Evolutionary conservation across 2,329 filamentous ascomycete genomes (phyloP).

Genomic region (Sporothrix pallida): DNA sequence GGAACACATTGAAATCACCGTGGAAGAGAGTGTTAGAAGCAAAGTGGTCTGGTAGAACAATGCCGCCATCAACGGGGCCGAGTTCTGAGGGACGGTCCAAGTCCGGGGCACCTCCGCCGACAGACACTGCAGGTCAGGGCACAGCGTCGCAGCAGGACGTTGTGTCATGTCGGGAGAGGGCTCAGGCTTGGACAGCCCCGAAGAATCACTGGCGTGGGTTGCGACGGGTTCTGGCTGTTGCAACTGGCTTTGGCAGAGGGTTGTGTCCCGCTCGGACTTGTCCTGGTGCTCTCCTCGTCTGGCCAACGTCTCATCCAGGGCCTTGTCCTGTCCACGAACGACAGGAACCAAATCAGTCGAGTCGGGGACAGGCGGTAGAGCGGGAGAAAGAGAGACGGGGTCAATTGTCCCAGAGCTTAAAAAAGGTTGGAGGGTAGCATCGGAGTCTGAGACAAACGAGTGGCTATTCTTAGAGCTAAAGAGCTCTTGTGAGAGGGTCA

Average conservation of each 20-base stretch:
- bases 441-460: constrained; percentile 42
- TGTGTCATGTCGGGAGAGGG: constrained; percentile 90
- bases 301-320: not conserved
- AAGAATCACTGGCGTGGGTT: constrained; percentile 39
- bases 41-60: constrained; percentile 62
- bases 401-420: constrained; percentile 60
- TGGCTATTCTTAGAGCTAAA: constrained; percentile 57
- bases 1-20: constrained; percentile 71
- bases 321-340: constrained; percentile 24
- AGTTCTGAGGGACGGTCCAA: constrained; percentile 53
- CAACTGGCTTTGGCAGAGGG: not conserved
- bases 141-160: constrained; percentile 99
- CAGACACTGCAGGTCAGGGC: constrained; percentile 98
- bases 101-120: constrained; percentile 68
- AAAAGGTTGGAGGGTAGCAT: constrained; percentile 50
- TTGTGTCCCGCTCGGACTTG: not conserved
- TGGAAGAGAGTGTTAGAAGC: constrained; percentile 70
- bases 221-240: not conserved
- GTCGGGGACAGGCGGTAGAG: constrained; percentile 60
- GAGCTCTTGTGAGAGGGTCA: constrained; percentile 65
- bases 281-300: not conserved
- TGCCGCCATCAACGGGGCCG: constrained; percentile 49
- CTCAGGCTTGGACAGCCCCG: constrained; percentile 42
- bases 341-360: constrained; percentile 40
- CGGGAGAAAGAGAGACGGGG: constrained; percentile 66